Evolutionary conservation across 192 early-diverging fungal genomes (phyloP), one percentile per base, ranked within the genome.

Genomic region (Globomyces pollinis-pini): DNA sequence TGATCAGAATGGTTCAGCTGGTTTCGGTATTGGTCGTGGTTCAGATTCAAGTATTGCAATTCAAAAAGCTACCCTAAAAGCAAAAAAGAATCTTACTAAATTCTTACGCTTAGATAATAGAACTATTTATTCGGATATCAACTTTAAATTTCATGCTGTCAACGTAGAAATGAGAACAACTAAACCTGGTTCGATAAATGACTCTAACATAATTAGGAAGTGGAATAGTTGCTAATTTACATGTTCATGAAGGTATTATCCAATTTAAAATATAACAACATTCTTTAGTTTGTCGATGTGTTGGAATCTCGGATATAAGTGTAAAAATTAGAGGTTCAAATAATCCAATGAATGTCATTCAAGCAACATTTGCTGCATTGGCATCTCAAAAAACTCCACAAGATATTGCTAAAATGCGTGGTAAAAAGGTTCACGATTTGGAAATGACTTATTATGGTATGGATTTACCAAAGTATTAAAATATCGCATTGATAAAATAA

Each of bases 311-410:
- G 52, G 96, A 99, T 75, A 56, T 96, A 59, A 78, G 87, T 31
- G 88, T 83, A 44, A 97, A 97, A 70, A 86, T 97, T 29, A 69
- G 77, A 59, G 93, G 94, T 2, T 94, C 91, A n/a, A 77, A 80
- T 35, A 97, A 93, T 68, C 91, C 91, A 2, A 91, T 99, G 90
- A 99, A 99, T 70, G 93, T 99, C 29, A 85, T 99, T 78, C 96
- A 99, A 78, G 87, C 84, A 6, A 88, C 89, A 11, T 97, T 97
- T 71, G 91, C 87, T 68, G 96, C 96, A 11, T 68, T 99, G 8
- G 47, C 60, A 15, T 59, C 69, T 13, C 96, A 99, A 75, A 83
- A 79, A 62, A 69, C 81, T 4, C 91, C 94, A 9, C 74, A 81
- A 38, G 88, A 97, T 30, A 83, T 99, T 76, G 94, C 96, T 15